Evolutionary conservation across 106 monocot species (phyloP), one percentile per base, ranked within the genome.

Genomic region (Dendrobium catenatum): DNA sequence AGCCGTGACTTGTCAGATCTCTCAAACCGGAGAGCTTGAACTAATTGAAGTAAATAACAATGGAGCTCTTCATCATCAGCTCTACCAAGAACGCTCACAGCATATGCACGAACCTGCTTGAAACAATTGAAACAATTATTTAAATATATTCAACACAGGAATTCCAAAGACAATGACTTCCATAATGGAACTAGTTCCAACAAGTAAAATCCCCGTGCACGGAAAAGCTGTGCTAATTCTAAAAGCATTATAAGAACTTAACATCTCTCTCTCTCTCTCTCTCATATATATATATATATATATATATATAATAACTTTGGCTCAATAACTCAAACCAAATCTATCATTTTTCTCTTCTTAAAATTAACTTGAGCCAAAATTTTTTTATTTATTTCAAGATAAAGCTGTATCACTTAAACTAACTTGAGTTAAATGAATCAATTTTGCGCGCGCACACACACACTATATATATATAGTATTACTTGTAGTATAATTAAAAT

Each of bases 11-110:
- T 94, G 27, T 98, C 97, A 64, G 92, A 91, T 91, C 94, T 89
- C 83, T 98, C 97, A 87, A 98, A 98, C 51, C 97, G 89, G 81
- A 98, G 97, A 66, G 97, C 97, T 84, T 98, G 97, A 43, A 98
- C 97, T 31, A 97, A 79, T 79, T 94, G 97, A 64, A 97, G 92
- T 82, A 94, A 85, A 88, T 97, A 97, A 86, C 97, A 97, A 17
- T 87, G 90, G 64, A 98, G 88, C 51, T 98, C 97, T 81, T 91
- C 97, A 87, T 98, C 94, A 82, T 89, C 97, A 77, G 97, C 97
- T 82, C 97, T 91, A 85, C 91, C 94, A 85, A 98, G 88, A 77
- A 98, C 86, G 79, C 89, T 94, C 59, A 98, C 97, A 81, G 97
- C 97, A 98, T 98, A 98, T 81, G 92, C 97, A 84, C 97, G 97